These are phyloP conservation scores for Aureobasidium subglaciale DNA, from an alignment of 2,329 filamentous ascomycete species.

Conservation along the genomic window DNA sequence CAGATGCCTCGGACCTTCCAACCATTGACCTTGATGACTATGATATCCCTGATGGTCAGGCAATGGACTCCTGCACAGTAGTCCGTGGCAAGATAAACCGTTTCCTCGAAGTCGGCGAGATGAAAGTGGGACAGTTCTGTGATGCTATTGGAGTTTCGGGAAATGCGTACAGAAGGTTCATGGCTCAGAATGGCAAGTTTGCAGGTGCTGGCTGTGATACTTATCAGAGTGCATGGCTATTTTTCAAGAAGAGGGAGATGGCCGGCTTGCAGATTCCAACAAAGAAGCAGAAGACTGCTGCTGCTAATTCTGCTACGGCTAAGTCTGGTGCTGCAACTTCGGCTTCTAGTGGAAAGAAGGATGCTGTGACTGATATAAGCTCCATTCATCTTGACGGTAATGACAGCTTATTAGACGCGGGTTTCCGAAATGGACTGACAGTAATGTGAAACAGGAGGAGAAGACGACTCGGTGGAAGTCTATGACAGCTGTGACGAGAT, in stretches of 20 bases:
- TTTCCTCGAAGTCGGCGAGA: conserved; percentile 38
- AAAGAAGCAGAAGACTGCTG: conserved; percentile 31
- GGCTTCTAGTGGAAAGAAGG: neutral
- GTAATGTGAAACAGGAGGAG: conserved; percentile 35
- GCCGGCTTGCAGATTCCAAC: conserved; percentile 37
- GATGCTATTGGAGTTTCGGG: conserved; percentile 31
- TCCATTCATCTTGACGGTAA: conserved; percentile 17
- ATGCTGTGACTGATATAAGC: conserved; percentile 12
- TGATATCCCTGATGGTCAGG: neutral
- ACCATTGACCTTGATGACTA: conserved; percentile 11
- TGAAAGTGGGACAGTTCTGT: conserved; percentile 40
- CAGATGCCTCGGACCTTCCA: neutral
- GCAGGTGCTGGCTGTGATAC: conserved; percentile 25
- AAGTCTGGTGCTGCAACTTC: neutral
- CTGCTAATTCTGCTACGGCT: conserved; percentile 22
- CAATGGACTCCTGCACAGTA: conserved; percentile 12
- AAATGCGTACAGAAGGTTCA: conserved; percentile 38
- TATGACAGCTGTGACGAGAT: conserved; percentile 54
- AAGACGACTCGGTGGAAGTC: conserved; percentile 39
- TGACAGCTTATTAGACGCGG: neutral
- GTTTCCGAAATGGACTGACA: neutral
- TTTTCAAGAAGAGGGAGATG: conserved; percentile 47
- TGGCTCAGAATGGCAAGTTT: conserved; percentile 39
- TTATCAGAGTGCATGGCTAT: conserved; percentile 27
- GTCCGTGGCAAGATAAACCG: conserved; percentile 31